Conservation (phyloP, 2,329 filamentous ascomycete species). For the Neonectria coccinea region DNA sequence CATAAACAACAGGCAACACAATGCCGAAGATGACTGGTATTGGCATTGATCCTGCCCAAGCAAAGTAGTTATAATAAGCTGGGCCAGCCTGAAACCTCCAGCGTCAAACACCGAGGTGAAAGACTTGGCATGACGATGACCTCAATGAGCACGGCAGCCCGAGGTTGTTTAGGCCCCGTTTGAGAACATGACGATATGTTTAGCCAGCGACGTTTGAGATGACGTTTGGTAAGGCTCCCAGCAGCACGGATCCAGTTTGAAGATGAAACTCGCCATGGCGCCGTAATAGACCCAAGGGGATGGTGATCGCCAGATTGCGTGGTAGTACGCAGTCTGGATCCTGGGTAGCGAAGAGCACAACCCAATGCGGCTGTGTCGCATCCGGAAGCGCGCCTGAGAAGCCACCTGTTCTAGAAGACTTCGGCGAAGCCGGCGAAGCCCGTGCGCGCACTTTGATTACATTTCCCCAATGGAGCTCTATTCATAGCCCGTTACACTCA, state of each 20-base stretch:
- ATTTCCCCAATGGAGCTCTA: slow-evolving; percentile 5
- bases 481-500: slow-evolving; percentile 3
- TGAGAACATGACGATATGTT: slow-evolving; percentile 16
- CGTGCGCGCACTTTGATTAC: slow-evolving; percentile 23
- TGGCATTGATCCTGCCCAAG: slow-evolving; percentile 4
- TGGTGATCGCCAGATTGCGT: neutral
- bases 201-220: neutral
- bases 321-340: neutral
- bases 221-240: slow-evolving; percentile 5
- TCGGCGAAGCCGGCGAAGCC: slow-evolving; percentile 35
- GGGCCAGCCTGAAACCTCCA: neutral
- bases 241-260: slow-evolving; percentile 18
- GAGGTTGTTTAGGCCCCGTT: slow-evolving; percentile 4
- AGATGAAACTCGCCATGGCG: neutral
- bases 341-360: neutral
- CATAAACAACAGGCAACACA: neutral
- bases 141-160: slow-evolving; percentile 6
- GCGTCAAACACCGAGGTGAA: slow-evolving; percentile 5
- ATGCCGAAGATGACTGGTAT: neutral
- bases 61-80: neutral
- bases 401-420: slow-evolving; percentile 32
- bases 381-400: slow-evolving; percentile 4
- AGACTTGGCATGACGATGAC: slow-evolving; percentile 1
- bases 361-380: neutral
- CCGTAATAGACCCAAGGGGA: neutral